Conservation (phyloP, 805 yeast species). For the Kodamaea sagamina region DNA sequence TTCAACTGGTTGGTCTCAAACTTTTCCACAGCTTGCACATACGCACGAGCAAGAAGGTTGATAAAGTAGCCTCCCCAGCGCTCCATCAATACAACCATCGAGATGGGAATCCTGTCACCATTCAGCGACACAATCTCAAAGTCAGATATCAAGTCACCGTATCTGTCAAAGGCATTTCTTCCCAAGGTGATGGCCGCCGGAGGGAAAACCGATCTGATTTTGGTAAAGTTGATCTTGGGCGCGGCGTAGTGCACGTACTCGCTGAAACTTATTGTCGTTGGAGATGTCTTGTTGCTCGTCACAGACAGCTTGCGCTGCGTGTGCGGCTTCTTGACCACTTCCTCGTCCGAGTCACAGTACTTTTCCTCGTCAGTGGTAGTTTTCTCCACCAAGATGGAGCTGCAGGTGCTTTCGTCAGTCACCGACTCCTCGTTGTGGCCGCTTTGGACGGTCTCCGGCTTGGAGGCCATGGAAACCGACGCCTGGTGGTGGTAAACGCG, state of each 20-base stretch:
- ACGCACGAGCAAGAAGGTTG: slow-evolving; percentile 60
- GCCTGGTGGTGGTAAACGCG: slow-evolving; percentile 15
- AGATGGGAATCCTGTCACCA: slow-evolving; percentile 67
- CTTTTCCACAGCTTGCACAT: slow-evolving; percentile 55
- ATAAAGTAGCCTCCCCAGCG: slow-evolving; percentile 80
- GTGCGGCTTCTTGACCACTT: slow-evolving; percentile 4
- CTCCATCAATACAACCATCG: slow-evolving; percentile 60
- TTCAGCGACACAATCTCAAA: slow-evolving; percentile 71
- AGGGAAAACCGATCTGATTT: slow-evolving; percentile 69
- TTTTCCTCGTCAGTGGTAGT: slow-evolving; percentile 16
- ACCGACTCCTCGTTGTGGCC: slow-evolving; percentile 12
- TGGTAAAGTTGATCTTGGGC: slow-evolving; percentile 65
- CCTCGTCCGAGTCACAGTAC: slow-evolving; percentile 15
- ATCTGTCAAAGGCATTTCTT: slow-evolving; percentile 69
- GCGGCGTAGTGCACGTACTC: slow-evolving; percentile 77
- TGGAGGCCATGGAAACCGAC: neutral
- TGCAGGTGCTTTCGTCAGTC: slow-evolving; percentile 16
- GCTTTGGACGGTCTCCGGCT: neutral
- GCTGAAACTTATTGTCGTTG: slow-evolving; percentile 50
- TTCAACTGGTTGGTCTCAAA: slow-evolving; percentile 32
- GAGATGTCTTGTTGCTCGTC: slow-evolving; percentile 24
- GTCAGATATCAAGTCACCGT: slow-evolving; percentile 64
- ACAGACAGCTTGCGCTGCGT: slow-evolving; percentile 22
- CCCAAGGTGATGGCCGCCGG: slow-evolving; percentile 79
- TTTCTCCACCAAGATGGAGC: slow-evolving; percentile 14